Evolutionary conservation across 2,329 filamentous ascomycete species (phyloP), one percentile per base, ranked within the genome.

Genomic region (Emmonsiellopsis sp.): DNA sequence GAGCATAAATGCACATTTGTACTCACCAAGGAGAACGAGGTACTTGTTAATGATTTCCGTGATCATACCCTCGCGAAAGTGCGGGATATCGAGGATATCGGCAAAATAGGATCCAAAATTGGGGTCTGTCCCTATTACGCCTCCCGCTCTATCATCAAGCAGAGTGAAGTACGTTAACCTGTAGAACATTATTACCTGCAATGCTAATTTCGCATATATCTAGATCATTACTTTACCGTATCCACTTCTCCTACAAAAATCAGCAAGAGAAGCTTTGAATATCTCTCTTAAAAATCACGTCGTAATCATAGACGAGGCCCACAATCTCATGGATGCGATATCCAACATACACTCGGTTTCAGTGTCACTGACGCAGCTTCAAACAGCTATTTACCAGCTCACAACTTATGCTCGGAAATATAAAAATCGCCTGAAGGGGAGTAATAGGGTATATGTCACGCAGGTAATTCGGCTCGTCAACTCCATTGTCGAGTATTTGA

Each of bases 281-380:
- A 83, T 98, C 43, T 92, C 86, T 26, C 71, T 98, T 7, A 90
- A 94, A 62, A 83, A 84, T 5, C 93, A 95, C 63, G 78, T 98
- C 0, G 84, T 98, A n/a, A 87, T 98, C 30, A 88, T 98, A 47
- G 93, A 98, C 61, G 93, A 98, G 73, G 93, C 93, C 0, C 93
- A 98, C 67, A 98, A 98, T 65, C 81, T 98, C 51, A 95, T 96
- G 86, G 91, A 96, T 67, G 90, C 92, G 0, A 89, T 98, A 45
- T 82, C 89, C 13, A 86, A 84, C 45, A 93, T 95, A 35, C 84
- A 96, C 66, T 91, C 91, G 0, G 82, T 89, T 0, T 82, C 87
- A 37, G 79, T 97, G 16, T 82, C 81, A 2, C 73, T 95, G 3
- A 74, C 74, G 30, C 90, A 96, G 57, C 74, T 97, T 15, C 81